phyloP scores from a whole-genome alignment of 257 asterid species.

The Solanum paucissectum region DNA sequence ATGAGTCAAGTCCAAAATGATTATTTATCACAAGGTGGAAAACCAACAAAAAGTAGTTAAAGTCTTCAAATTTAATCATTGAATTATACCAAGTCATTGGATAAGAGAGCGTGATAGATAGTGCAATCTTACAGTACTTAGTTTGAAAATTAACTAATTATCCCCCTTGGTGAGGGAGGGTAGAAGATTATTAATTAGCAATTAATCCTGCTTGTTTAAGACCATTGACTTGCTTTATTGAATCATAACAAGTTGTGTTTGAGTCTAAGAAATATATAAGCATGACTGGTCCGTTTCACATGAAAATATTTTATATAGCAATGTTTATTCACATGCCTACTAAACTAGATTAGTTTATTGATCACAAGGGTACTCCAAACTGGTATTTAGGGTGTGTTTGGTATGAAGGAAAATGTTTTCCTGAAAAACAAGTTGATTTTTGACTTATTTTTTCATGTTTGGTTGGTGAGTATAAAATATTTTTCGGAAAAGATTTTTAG shows the following conservation, averaged over 20 bases:
- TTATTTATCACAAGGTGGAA: neutral
- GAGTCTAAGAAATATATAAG: neutral
- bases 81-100: neutral
- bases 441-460: no score
- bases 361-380: neutral
- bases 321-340: neutral
- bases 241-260: neutral
- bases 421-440: no score
- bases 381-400: no score
- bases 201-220: neutral
- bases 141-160: neutral
- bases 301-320: neutral
- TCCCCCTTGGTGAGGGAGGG: neutral
- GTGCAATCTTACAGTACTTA: neutral
- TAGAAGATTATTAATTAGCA: neutral
- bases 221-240: neutral
- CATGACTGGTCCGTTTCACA: neutral
- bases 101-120: neutral
- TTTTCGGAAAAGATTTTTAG: no score
- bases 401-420: no score
- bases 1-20: neutral
- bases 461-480: no score
- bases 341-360: neutral
- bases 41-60: neutral
- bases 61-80: neutral